Evolutionary conservation across 805 yeast species (phyloP), one percentile per base, ranked within the genome.

Genomic region (Babjeviella inositovora): DNA sequence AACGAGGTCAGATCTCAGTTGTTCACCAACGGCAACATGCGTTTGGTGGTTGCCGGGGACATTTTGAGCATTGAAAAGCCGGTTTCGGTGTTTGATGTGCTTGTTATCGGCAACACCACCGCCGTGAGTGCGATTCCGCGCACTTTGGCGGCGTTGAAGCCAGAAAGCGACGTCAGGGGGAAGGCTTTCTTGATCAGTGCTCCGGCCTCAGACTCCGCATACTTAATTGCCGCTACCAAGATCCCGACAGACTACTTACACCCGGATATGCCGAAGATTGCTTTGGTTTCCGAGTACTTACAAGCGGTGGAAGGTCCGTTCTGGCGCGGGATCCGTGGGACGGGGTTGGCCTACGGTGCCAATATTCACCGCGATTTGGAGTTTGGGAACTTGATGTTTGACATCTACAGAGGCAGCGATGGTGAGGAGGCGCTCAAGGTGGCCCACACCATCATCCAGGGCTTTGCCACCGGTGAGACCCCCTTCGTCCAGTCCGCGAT

Each of bases 291-390:
- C 5, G 84, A 77, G 26, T 76, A 71, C 36, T 53, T 90, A 26
- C 77, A 74, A 32, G 76, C 82, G 17, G 82, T 81, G 11, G 98
- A 90, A 45, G 98, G 98, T 3, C 98, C 97, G 17, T 74, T 87
- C 32, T 87, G 97, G 96, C 66, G 81, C 37, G 94, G 92, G 26
- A 79, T 90, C 16, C 67, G 98, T 48, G 98, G 98, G 19, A 63
- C 84, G 2, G 98, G 98, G 3, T 53, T 80, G 20, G 96, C 96
- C 0, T 90, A 90, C 44, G 96, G 95, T 18, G 90, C 87, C 2
- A 57, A 53, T 25, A 56, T 81, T 34, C 40, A 57, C 20, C 57
- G 67, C 22, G 60, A 62, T 30, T 39, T 65, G 8, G 94, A 82
- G 33, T 50, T 65, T 19, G 87, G 92, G 4, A 65, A 60, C 25